phyloP scores from a whole-genome alignment of 495 filamentous ascomycete species.

The Talaromyces wortmannii region DNA sequence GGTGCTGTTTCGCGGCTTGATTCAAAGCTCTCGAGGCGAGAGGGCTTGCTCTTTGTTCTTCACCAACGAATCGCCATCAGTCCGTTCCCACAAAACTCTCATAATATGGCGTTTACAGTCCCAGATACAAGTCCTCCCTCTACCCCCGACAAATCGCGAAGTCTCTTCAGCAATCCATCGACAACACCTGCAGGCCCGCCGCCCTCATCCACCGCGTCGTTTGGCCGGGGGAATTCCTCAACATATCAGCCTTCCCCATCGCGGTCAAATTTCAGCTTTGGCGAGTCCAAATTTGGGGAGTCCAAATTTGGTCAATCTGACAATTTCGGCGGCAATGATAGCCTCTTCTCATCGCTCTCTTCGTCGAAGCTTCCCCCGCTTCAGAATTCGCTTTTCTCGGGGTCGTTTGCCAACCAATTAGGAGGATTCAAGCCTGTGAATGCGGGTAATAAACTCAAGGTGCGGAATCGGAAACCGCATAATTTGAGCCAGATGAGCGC shows the following conservation, averaged over 20 bases:
- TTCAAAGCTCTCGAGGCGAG: not conserved
- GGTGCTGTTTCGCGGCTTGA: no score
- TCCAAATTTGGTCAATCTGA: conserved; percentile 34
- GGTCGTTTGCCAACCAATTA: conserved; percentile 16
- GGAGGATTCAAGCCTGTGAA: conserved; percentile 21
- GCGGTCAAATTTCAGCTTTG: conserved; percentile 24
- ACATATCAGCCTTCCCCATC: conserved; percentile 61
- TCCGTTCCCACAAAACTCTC: not conserved
- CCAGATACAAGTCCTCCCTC: conserved; percentile 30
- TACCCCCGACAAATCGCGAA: conserved; percentile 36
- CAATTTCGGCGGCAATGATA: conserved; percentile 33
- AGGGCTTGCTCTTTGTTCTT: not conserved
- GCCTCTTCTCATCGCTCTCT: conserved; percentile 19
- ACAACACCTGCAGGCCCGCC: conserved; percentile 75
- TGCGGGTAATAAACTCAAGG: conserved; percentile 13
- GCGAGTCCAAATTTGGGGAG: conserved; percentile 29
- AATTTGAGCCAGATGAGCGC: conserved; percentile 24
- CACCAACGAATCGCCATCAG: not conserved
- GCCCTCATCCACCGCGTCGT: conserved; percentile 59
- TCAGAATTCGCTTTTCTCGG: not conserved
- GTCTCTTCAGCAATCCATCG: conserved; percentile 48
- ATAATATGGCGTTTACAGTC: conserved; percentile 31
- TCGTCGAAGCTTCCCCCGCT: not conserved
- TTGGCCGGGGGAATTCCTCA: conserved; percentile 60
- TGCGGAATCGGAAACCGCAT: conserved; percentile 11